phyloP scores from a whole-genome alignment of 2,329 filamentous ascomycete genomes.

The Emericellopsis cladophorae region DNA sequence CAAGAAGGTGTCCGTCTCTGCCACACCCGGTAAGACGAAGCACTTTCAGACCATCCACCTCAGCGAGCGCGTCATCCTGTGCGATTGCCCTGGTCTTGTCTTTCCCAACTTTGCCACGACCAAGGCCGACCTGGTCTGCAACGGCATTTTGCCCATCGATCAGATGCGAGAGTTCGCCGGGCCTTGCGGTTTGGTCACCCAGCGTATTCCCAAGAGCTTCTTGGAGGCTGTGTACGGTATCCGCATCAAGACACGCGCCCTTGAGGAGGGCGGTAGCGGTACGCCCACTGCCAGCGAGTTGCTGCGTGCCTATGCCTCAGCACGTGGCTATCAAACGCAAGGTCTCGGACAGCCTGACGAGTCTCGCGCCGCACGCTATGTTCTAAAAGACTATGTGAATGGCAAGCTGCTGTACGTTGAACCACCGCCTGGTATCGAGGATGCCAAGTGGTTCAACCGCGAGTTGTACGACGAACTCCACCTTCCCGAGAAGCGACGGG shows the following conservation, averaged over 20 bases:
- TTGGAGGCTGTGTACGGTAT: slow-evolving; percentile 92
- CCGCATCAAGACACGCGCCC: slow-evolving; percentile 64
- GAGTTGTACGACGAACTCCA: slow-evolving; percentile 79
- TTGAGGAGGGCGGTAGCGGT: slow-evolving; percentile 89
- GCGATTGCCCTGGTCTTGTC: slow-evolving; percentile 96
- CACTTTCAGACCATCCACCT: slow-evolving; percentile 98
- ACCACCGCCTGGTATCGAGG: slow-evolving; percentile 62
- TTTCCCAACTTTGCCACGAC: slow-evolving; percentile 97
- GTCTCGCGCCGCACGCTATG: slow-evolving; percentile 57
- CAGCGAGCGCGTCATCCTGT: slow-evolving; percentile 77
- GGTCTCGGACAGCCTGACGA: slow-evolving; percentile 27
- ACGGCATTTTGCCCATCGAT: slow-evolving; percentile 90
- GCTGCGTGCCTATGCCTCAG: slow-evolving; percentile 73
- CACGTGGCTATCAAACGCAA: slow-evolving; percentile 80
- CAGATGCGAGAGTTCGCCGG: slow-evolving; percentile 89
- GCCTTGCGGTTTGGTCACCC: slow-evolving; percentile 69
- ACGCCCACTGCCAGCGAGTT: slow-evolving; percentile 75
- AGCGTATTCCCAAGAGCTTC: slow-evolving; percentile 76
- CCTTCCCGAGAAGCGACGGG: slow-evolving; percentile 69
- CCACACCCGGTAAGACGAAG: slow-evolving; percentile 96
- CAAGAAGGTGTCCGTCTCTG: slow-evolving; percentile 96
- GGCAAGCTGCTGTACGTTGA: slow-evolving; percentile 81
- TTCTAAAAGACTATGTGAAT: slow-evolving; percentile 95
- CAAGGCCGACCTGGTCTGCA: slow-evolving; percentile 91
- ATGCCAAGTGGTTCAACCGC: slow-evolving; percentile 68